Percentiles rank a stretch among this genome's conserved stretches.
Evolutionary conservation across 306 rosid species (phyloP).

Genomic region (Sophora flavescens): DNA sequence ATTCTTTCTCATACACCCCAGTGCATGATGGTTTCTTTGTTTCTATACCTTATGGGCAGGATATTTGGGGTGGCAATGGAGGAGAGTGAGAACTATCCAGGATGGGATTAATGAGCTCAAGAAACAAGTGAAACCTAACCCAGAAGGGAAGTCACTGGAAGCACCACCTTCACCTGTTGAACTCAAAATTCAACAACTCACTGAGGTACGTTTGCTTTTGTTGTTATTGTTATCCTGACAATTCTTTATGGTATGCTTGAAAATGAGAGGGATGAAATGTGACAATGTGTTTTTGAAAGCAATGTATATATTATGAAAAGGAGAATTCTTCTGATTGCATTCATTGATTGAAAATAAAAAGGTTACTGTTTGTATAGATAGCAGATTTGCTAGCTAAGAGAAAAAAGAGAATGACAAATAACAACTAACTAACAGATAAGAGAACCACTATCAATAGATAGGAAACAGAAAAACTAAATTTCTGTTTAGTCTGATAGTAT

Average conservation of each 20-base stretch:
- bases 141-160: conserved; percentile 65
- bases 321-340: too few relatives aligned
- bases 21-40: conserved; percentile 76
- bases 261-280: background rate
- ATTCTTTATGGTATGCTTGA: conserved; percentile 4
- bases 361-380: too few relatives aligned
- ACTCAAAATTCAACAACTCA: conserved; percentile 77
- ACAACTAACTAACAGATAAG: too few relatives aligned
- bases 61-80: conserved; percentile 93
- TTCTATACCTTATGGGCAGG: conserved; percentile 84
- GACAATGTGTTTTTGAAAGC: background rate
- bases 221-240: background rate
- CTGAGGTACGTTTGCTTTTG: conserved; percentile 58
- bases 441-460: too few relatives aligned
- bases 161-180: conserved; percentile 69
- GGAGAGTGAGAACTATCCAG: conserved; percentile 75
- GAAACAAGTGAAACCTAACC: conserved; percentile 77
- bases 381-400: too few relatives aligned
- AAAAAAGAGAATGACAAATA: too few relatives aligned
- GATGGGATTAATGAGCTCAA: conserved; percentile 78
- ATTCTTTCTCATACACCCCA: conserved; percentile 76
- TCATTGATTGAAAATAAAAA: too few relatives aligned
- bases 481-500: background rate
- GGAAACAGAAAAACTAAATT: too few relatives aligned
- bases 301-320: background rate